Evolutionary conservation across 2,329 filamentous ascomycete species (phyloP).

Genomic region (Cercospora sojina): DNA sequence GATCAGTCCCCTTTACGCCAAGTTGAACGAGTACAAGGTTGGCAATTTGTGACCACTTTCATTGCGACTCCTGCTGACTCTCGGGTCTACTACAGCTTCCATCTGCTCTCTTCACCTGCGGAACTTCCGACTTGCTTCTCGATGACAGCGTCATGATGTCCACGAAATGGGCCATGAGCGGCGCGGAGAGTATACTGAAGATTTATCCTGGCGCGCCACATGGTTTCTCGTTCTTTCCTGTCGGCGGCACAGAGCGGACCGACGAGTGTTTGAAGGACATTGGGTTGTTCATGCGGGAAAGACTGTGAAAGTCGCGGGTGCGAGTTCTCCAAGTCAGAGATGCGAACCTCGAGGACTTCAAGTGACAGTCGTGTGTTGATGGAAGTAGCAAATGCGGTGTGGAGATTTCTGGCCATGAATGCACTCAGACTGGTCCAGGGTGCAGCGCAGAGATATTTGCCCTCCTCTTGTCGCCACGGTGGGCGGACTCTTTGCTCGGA

Average conservation of each 20-base stretch:
- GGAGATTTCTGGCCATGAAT: too few species aligned
- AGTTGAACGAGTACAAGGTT: conserved; percentile 39
- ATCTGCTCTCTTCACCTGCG: conserved; percentile 55
- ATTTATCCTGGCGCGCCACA: conserved; percentile 52
- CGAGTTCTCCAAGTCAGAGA: background rate
- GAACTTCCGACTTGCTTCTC: conserved; percentile 55
- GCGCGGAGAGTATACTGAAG: conserved; percentile 53
- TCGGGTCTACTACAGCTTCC: conserved; percentile 45
- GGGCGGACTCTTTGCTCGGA: too few species aligned
- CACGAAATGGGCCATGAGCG: conserved; percentile 54
- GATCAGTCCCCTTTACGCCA: conserved; percentile 53
- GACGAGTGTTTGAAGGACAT: conserved; percentile 44
- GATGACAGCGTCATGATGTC: conserved; percentile 56
- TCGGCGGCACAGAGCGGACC: conserved; percentile 38
- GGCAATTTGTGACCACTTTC: background rate
- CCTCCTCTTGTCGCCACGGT: too few species aligned
- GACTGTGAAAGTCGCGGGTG: conserved; percentile 18
- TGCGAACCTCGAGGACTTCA: too few species aligned
- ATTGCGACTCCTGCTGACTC: background rate
- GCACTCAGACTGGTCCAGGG: too few species aligned
- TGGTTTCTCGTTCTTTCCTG: conserved; percentile 50
- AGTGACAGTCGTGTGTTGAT: too few species aligned
- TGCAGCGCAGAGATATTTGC: too few species aligned
- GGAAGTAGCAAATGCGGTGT: too few species aligned
- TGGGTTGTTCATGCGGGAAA: conserved; percentile 40